Evolutionary conservation across 108 stramenopile genomes (phyloP).

Genomic region (Poteriospumella lacustris): DNA sequence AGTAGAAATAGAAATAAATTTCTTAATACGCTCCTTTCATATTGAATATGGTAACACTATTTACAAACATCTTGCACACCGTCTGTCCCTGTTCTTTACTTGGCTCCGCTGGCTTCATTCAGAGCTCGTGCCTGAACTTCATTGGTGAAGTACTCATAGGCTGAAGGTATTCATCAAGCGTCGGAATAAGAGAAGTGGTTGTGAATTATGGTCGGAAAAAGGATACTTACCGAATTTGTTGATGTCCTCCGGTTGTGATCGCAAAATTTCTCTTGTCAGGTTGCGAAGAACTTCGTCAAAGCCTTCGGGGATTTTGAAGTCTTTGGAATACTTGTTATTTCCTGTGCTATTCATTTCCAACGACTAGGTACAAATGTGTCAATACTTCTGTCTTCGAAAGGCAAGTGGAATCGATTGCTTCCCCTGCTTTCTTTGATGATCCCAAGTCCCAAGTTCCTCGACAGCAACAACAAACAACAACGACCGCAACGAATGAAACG

Average conservation of each 20-base stretch:
- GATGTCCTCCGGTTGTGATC: background rate
- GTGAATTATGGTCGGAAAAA: background rate
- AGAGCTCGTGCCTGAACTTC: background rate
- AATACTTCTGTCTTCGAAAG: too few relatives aligned
- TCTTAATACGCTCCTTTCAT: too few relatives aligned
- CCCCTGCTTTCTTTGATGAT: too few relatives aligned
- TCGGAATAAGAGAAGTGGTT: background rate
- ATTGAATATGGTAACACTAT: background rate
- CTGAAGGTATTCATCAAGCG: background rate
- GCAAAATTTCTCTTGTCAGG: background rate
- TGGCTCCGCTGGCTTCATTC: background rate
- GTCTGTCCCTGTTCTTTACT: background rate
- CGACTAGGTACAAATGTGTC: too few relatives aligned
- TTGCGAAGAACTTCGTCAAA: background rate
- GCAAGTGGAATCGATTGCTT: too few relatives aligned
- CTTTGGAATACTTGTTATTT: background rate
- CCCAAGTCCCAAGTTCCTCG: too few relatives aligned
- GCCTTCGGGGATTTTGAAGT: background rate
- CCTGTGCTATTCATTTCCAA: conserved; percentile 18
- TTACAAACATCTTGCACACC: background rate
- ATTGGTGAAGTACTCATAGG: conserved; percentile 1
- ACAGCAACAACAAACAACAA: too few relatives aligned
- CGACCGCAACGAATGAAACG: too few relatives aligned
- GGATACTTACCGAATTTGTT: conserved; percentile 2
- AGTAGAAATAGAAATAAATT: too few relatives aligned